Conservation (phyloP, 148 eudicot genomes). For the Rhododendron mucronatum region DNA sequence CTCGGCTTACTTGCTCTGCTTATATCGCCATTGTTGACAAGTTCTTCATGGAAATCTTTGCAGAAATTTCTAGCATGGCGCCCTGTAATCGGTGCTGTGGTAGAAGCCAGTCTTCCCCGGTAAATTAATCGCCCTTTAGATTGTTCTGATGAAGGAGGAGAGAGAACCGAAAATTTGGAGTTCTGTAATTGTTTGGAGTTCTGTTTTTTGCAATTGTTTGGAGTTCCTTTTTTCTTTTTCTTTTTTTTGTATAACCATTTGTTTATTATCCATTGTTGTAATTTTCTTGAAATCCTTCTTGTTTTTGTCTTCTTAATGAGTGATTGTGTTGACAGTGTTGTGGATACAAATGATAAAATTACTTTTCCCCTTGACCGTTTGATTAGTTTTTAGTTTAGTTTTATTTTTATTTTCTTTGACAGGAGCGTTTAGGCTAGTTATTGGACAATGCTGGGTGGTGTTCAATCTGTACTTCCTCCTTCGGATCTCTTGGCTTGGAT, state of each 20-base stretch:
- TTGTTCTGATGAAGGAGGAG: not conserved
- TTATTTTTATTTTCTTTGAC: no score
- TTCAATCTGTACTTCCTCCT: not conserved
- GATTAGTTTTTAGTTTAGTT: not conserved
- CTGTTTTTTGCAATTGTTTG: not conserved
- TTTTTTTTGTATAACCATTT: not conserved
- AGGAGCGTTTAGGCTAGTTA: no score
- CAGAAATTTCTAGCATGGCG: constrained; percentile 27
- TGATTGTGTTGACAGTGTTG: not conserved
- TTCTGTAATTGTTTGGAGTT: not conserved
- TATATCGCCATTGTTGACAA: constrained; percentile 59
- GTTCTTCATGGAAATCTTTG: constrained; percentile 46
- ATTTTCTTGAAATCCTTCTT: not conserved
- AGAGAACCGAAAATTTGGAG: not conserved
- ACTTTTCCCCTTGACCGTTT: not conserved
- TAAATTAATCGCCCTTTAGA: not conserved
- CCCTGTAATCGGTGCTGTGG: not conserved
- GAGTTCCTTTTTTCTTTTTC: not conserved
- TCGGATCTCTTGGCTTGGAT: not conserved
- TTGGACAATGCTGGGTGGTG: no score
- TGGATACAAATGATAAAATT: not conserved
- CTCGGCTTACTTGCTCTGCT: constrained; percentile 49
- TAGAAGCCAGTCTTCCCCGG: not conserved
- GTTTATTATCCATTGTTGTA: not conserved
- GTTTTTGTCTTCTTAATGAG: not conserved